Base-by-base conservation (phyloP, 2,329 filamentous ascomycete species). In the Tolypocladium tropicale region DNA sequence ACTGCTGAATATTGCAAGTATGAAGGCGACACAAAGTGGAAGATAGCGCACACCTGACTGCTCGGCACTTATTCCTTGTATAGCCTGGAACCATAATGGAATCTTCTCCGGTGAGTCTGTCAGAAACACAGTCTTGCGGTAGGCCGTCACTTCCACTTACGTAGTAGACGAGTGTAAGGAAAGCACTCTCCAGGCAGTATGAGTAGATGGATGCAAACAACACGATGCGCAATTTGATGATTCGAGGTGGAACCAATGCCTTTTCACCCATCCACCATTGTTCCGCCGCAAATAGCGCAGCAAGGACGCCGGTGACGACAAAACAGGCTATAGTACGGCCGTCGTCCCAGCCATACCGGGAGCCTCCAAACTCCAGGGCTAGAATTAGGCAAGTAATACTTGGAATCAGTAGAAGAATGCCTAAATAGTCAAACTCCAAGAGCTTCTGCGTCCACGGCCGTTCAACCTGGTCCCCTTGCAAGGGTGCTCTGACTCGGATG, bases 191-290 rank as follows among this genome's bases (percentile, higher is more conserved):
- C 21, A 53, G 25, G 23, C 52, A 39, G 41, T 43, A 53, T 6
- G 37, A 33, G 37, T 32, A 53, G 37, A 53, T n/a, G 7, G 52
- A 53, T 18, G 52, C 52, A 53, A 53, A 53, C n/a, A 53, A 28
- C 11, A 53, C 52, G 16, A 39, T 23, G n/a, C 37, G 52, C 28
- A 53, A 9, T 18, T 16, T 53, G 1, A 46, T 21, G 10, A 53
- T 53, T 4, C 52, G 52, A 16, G 52, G 52, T 23, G 52, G 52
- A 10, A 53, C 52, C 12, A 53, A 41, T 2, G 52, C 52, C 12
- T 16, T 53, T 28, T 53, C 52, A 25, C 37, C 52, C 37, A 53
- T 53, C 52, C 52, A 53, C 52, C 52, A 53, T 14, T 53, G 52
- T 41, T 53, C 52, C 18, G 21, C 7, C 1, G 28, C 37, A 21